Evolutionary conservation across 192 early-diverging fungal genomes (phyloP).

Genomic region (Spizellomyces sp.): DNA sequence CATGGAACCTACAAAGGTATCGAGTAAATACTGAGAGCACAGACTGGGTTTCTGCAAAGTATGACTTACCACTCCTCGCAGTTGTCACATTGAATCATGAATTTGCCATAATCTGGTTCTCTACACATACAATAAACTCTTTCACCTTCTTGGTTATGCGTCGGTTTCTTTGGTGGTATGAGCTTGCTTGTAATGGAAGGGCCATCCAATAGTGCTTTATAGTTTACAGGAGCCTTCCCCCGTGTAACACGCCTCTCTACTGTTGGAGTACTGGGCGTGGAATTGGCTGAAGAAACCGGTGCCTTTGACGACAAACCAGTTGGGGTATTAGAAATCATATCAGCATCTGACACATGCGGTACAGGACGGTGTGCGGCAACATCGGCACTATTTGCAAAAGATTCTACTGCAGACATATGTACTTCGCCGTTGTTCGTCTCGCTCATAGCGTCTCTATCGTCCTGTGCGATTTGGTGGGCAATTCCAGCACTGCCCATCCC

Average conservation of each 20-base stretch:
- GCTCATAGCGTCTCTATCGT: no score
- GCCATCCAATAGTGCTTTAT: slow-evolving; percentile 35
- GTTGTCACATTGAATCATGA: slow-evolving; percentile 77
- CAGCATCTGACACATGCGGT: no score
- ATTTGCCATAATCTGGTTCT: slow-evolving; percentile 66
- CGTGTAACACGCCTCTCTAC: slow-evolving; percentile 13
- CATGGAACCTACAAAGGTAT: slow-evolving; percentile 57
- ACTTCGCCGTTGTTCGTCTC: no score
- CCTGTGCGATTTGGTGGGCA: no score
- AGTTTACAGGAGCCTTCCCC: slow-evolving; percentile 23
- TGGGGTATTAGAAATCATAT: no score
- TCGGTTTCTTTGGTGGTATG: slow-evolving; percentile 40
- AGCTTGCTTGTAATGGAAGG: slow-evolving; percentile 23
- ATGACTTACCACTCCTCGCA: slow-evolving; percentile 73
- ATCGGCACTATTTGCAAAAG: no score
- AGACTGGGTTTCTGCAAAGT: not conserved
- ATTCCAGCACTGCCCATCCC: no score
- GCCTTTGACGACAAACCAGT: no score
- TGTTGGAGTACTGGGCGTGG: not conserved
- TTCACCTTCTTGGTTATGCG: slow-evolving; percentile 47
- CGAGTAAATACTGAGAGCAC: slow-evolving; percentile 10
- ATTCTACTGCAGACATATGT: no score
- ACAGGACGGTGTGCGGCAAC: no score
- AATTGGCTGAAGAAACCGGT: no score
- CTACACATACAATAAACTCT: slow-evolving; percentile 74